Evolutionary conservation across 768 basidiomycete species (phyloP).

Genomic region (Dentipellis fragilis): DNA sequence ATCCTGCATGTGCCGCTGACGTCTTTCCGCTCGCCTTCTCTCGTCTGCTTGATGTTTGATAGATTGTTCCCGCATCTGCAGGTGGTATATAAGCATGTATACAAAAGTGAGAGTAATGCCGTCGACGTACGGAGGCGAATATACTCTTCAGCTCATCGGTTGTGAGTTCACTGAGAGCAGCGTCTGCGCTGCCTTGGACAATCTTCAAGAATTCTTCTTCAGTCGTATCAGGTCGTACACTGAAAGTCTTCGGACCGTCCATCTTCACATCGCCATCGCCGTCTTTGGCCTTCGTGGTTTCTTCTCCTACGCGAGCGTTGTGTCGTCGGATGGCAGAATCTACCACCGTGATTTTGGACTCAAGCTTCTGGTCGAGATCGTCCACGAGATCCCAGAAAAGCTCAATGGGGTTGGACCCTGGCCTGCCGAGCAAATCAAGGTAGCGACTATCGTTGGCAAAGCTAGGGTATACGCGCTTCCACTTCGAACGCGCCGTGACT

Average conservation of each 20-base stretch:
- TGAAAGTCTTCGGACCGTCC: conserved; percentile 25
- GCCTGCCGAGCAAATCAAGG: conserved; percentile 78
- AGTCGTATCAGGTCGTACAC: conserved; percentile 45
- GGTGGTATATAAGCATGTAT: not conserved
- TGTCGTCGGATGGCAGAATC: conserved; percentile 48
- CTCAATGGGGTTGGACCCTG: conserved; percentile 91
- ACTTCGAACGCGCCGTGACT: conserved; percentile 77
- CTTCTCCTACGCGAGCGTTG: conserved; percentile 25
- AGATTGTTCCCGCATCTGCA: conserved; percentile 63
- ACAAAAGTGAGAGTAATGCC: too few relatives aligned
- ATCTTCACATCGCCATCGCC: conserved; percentile 15
- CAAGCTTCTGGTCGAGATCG: conserved; percentile 74
- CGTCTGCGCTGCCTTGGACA: conserved; percentile 47
- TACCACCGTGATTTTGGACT: conserved; percentile 62
- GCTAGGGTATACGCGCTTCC: conserved; percentile 79
- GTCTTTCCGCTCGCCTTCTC: conserved; percentile 75
- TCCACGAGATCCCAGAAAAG: conserved; percentile 95
- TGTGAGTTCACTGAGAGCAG: conserved; percentile 35
- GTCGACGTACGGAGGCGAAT: conserved; percentile 50
- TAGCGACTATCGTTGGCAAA: conserved; percentile 80
- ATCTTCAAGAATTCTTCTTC: conserved; percentile 53
- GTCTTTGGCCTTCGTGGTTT: conserved; percentile 24
- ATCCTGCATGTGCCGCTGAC: conserved; percentile 82
- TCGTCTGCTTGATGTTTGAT: conserved; percentile 77
- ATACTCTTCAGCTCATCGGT: conserved; percentile 46